Evolutionary conservation across 2,329 filamentous ascomycete genomes (phyloP), one percentile per base, ranked within the genome.

Genomic region (Cladophialophora exuberans): DNA sequence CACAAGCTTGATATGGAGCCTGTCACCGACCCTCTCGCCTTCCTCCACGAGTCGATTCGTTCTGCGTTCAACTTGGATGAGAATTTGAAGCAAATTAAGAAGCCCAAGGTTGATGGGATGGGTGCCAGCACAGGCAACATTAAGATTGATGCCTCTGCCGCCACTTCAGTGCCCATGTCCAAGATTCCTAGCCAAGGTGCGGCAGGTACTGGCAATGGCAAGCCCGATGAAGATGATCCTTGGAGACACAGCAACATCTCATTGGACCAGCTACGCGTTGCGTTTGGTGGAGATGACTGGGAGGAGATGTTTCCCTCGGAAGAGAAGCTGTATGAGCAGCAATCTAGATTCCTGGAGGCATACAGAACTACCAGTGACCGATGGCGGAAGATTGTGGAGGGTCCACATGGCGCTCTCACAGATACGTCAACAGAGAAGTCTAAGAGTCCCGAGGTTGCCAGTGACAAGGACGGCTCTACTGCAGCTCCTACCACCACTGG

Each of bases 21-120:
- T 1, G 73, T 84, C 31, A 79, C 76, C 4, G 75, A 86, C 65
- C 78, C 81, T 26, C 69, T 84, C 25, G 72, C 77, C n/a, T 86
- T 78, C 65, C 76, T 79, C 22, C 62, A 85, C 5, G 77, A 81
- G 5, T 79, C 76, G 36, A 73, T 82, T 58, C 75, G 75, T 11
- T 74, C 73, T 11, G 76, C 70, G 11, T 64, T 77, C 10, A 72
- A 72, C 33, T 68, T 83, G n/a, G 76, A 82, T 43, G 67, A 76
- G 48, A 75, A 79, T 45, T 72, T 73, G 44, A 74, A 73, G 20
- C 60, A 60, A 18, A 56, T 61, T 60, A 71, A 67, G 28, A 75
- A 74, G 53, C 36, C 54, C 3, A 66, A 63, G 43, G 58, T 65
- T 1, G 59, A 55, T 3, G 57, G 26, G 18, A 54, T 56, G 18